phyloP scores from a whole-genome alignment of 495 filamentous ascomycete genomes.

The Aspergillus nidulans region DNA sequence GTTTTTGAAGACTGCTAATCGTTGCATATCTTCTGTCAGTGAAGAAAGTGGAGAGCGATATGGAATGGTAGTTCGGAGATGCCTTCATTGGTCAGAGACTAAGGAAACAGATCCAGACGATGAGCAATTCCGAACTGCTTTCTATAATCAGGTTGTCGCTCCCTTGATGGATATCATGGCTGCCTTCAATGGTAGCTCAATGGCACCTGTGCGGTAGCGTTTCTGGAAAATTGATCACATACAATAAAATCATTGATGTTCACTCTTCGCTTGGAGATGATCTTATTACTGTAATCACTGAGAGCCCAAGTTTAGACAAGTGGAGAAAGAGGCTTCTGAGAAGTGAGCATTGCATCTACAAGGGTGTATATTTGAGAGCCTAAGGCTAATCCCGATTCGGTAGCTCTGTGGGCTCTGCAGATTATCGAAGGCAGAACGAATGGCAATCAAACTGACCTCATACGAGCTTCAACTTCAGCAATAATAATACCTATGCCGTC shows the following conservation, averaged over 20 bases:
- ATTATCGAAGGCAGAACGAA: neutral
- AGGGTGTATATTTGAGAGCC: no score
- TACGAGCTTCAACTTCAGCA: neutral
- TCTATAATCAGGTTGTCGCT: constrained; percentile 26
- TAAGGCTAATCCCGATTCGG: constrained; percentile 7
- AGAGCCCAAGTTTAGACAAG: no score
- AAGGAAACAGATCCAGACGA: constrained; percentile 1
- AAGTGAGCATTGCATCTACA: no score
- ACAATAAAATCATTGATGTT: no score
- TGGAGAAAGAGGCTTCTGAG: no score
- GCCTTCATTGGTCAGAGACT: constrained; percentile 24
- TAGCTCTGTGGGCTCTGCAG: neutral
- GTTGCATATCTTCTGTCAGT: constrained; percentile 20
- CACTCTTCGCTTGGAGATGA: no score
- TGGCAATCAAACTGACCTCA: no score
- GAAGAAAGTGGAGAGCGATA: constrained; percentile 24
- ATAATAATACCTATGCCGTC: neutral
- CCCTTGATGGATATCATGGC: neutral
- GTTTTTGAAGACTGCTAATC: constrained; percentile 21
- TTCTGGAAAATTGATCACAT: no score
- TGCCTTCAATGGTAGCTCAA: neutral
- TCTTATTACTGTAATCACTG: no score
- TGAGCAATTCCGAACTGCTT: constrained; percentile 1
- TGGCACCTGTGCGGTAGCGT: no score
- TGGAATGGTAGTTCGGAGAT: constrained; percentile 29